phyloP scores from a whole-genome alignment of 2,329 filamentous ascomycete genomes.

The Fusarium austroafricanum region DNA sequence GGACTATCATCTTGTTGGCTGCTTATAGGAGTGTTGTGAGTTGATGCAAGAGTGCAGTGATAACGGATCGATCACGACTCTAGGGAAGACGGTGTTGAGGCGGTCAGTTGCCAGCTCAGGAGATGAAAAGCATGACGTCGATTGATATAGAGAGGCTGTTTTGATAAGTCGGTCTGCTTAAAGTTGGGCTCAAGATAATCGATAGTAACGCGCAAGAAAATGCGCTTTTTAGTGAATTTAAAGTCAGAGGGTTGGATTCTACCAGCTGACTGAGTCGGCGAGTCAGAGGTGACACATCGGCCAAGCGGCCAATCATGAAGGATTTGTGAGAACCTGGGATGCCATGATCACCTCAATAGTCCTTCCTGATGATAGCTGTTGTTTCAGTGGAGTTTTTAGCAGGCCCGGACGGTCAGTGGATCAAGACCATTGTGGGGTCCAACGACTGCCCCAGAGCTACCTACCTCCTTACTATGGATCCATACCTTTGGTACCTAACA shows the following conservation, averaged over 20 bases:
- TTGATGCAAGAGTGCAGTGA: slow-evolving; percentile 21
- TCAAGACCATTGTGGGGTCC: not conserved
- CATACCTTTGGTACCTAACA: no score
- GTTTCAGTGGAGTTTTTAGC: slow-evolving; percentile 12
- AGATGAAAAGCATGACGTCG: slow-evolving; percentile 41
- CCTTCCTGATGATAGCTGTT: slow-evolving; percentile 7
- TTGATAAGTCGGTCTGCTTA: not conserved
- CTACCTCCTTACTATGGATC: no score
- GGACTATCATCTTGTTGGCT: slow-evolving; percentile 44
- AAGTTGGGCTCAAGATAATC: not conserved
- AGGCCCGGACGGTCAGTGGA: not conserved
- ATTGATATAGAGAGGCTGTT: not conserved
- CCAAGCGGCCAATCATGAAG: slow-evolving; percentile 41
- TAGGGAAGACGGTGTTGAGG: slow-evolving; percentile 21
- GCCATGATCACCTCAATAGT: slow-evolving; percentile 39
- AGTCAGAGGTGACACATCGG: slow-evolving; percentile 48
- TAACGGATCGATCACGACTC: slow-evolving; percentile 38
- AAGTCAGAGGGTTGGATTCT: slow-evolving; percentile 1
- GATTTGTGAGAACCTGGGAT: slow-evolving; percentile 28
- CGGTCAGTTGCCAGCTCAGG: slow-evolving; percentile 37
- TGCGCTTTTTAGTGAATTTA: not conserved
- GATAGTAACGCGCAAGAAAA: not conserved
- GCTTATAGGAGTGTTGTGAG: slow-evolving; percentile 11
- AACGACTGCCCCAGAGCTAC: no score
- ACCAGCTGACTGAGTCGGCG: slow-evolving; percentile 25